These are phyloP conservation scores for Candida hungchunana DNA, from an alignment of 805 yeast species.

Conservation along the genomic window DNA sequence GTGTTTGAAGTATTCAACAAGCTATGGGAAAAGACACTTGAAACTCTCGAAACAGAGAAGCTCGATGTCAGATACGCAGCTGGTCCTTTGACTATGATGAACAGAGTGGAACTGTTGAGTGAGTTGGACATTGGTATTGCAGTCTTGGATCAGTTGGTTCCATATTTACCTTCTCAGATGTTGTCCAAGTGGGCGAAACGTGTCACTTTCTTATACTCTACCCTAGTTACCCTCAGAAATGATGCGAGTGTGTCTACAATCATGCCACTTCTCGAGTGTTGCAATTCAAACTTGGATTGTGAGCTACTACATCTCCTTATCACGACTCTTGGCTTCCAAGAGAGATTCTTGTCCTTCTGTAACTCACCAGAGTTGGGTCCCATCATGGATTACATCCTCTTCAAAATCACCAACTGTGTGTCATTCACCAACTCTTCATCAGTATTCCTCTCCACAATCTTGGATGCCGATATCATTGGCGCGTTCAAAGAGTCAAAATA, in stretches of 20 bases:
- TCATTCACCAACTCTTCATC: not conserved
- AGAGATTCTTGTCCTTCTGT: constrained; percentile 4
- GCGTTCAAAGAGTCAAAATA: constrained; percentile 15
- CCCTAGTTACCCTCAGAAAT: constrained; percentile 1
- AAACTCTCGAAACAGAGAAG: constrained; percentile 1
- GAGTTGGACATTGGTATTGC: constrained; percentile 3
- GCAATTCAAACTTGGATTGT: constrained; percentile 8
- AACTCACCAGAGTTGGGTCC: constrained; percentile 4
- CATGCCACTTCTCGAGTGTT: constrained; percentile 4
- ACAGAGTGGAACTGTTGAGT: constrained; percentile 13
- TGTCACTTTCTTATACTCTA: constrained; percentile 5
- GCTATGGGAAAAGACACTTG: constrained; percentile 24
- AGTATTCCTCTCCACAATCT: constrained; percentile 2
- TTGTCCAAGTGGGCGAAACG: constrained; percentile 14
- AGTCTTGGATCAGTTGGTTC: constrained; percentile 16
- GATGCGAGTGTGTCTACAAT: constrained; percentile 2
- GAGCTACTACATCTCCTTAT: constrained; percentile 14
- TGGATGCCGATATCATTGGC: constrained; percentile 14
- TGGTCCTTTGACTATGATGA: constrained; percentile 23
- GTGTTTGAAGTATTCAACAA: constrained; percentile 23
- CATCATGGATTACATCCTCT: constrained; percentile 11
- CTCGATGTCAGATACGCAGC: constrained; percentile 9
- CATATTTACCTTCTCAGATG: constrained; percentile 13
- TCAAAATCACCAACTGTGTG: constrained; percentile 8
- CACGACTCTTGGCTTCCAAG: constrained; percentile 8